phyloP scores from a whole-genome alignment of 352 stramenopile genomes.

The Globisporangium orthogonon region DNA sequence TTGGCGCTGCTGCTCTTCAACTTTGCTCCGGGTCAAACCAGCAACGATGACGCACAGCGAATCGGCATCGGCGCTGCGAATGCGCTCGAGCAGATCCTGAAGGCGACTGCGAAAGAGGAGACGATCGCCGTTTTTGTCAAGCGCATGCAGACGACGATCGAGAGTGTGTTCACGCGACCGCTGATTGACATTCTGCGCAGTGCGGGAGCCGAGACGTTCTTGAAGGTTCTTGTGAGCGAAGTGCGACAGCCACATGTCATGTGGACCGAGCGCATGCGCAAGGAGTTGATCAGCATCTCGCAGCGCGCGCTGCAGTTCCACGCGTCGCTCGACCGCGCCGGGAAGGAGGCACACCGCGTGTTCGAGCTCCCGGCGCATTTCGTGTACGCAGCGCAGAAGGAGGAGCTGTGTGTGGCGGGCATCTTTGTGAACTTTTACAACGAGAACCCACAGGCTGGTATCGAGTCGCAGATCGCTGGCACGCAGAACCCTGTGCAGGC shows the following conservation, averaged over 20 bases:
- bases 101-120: slow-evolving; percentile 62
- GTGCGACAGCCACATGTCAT: slow-evolving; percentile 80
- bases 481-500: slow-evolving; percentile 34
- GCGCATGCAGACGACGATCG: slow-evolving; percentile 79
- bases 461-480: slow-evolving; percentile 71
- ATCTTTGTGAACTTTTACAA: slow-evolving; percentile 90
- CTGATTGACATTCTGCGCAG: slow-evolving; percentile 69
- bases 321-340: slow-evolving; percentile 41
- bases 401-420: slow-evolving; percentile 77
- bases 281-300: slow-evolving; percentile 61
- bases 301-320: slow-evolving; percentile 72
- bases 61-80: slow-evolving; percentile 72
- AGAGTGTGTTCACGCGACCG: slow-evolving; percentile 72
- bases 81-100: slow-evolving; percentile 61
- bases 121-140: slow-evolving; percentile 72
- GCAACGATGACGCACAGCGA: slow-evolving; percentile 42
- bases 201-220: slow-evolving; percentile 53
- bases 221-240: slow-evolving; percentile 66
- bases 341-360: slow-evolving; percentile 55
- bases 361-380: slow-evolving; percentile 72
- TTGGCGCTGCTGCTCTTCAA: slow-evolving; percentile 76
- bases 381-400: slow-evolving; percentile 76
- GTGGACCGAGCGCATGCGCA: slow-evolving; percentile 83
- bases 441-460: slow-evolving; percentile 67
- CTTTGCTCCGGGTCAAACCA: slow-evolving; percentile 25